Conservation (phyloP, 768 basidiomycete genomes). For the Phanerochaete carnosa region DNA sequence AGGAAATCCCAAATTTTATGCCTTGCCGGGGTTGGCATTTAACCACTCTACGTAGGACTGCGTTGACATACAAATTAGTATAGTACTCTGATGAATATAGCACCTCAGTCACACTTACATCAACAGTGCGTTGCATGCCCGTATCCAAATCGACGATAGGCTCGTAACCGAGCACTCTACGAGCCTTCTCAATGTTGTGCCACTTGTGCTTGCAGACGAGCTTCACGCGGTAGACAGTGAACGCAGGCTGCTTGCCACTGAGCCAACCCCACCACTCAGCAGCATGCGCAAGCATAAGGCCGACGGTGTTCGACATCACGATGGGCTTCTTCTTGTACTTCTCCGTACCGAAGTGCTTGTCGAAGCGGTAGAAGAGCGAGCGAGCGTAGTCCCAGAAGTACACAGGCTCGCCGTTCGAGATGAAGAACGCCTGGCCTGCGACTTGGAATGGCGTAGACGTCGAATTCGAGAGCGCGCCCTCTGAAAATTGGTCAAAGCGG, state of each 20-base stretch:
- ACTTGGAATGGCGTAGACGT: slow-evolving; percentile 67
- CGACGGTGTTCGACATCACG: slow-evolving; percentile 59
- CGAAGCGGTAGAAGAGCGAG: slow-evolving; percentile 52
- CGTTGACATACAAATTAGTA: background rate
- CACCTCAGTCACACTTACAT: slow-evolving; percentile 41
- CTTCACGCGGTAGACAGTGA: slow-evolving; percentile 80
- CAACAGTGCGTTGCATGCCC: slow-evolving; percentile 75
- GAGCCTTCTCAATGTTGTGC: slow-evolving; percentile 93
- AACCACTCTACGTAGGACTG: slow-evolving; percentile 4
- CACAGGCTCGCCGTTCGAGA: slow-evolving; percentile 91
- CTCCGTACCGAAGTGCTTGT: slow-evolving; percentile 48
- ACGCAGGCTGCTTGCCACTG: slow-evolving; percentile 74
- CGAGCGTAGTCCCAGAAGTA: slow-evolving; percentile 90
- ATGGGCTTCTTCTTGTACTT: slow-evolving; percentile 38
- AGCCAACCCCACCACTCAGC: slow-evolving; percentile 75
- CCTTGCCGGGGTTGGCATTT: slow-evolving; percentile 2
- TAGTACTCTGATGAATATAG: background rate
- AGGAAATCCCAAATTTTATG: background rate
- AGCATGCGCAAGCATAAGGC: slow-evolving; percentile 64
- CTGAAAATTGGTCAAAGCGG: slow-evolving; percentile 78
- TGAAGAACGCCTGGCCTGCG: slow-evolving; percentile 89
- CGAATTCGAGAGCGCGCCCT: slow-evolving; percentile 49
- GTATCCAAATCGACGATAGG: slow-evolving; percentile 88
- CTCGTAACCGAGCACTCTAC: slow-evolving; percentile 90
- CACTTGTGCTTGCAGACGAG: slow-evolving; percentile 41